These are phyloP conservation scores for Alternaria sp. DNA, from an alignment of 2,329 filamentous ascomycete genomes.

Conservation along the genomic window DNA sequence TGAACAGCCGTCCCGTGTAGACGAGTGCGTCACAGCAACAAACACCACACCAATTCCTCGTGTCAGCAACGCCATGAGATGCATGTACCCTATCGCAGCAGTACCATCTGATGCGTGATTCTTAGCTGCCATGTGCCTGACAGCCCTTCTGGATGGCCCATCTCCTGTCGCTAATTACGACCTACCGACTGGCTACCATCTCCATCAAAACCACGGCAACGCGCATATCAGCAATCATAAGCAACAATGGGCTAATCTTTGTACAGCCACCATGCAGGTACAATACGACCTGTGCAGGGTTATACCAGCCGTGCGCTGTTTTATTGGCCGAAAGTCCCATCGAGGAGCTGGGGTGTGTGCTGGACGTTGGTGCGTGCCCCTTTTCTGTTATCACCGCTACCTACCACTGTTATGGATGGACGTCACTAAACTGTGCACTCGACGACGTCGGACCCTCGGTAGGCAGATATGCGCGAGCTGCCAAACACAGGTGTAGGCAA, in stretches of 20 bases:
- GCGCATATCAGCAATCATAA: conserved; percentile 21
- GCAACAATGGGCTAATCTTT: conserved; percentile 26
- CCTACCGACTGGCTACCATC: conserved; percentile 4
- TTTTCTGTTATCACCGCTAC: conserved; percentile 10
- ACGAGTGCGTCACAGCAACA: conserved; percentile 23
- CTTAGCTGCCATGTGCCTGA: conserved; percentile 4
- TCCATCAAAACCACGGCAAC: conserved; percentile 16
- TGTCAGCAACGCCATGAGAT: conserved; percentile 6
- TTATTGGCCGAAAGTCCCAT: conserved; percentile 31
- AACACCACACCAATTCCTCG: conserved; percentile 14
- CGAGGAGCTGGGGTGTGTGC: conserved; percentile 22
- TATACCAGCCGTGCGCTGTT: conserved; percentile 17
- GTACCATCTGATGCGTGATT: neutral
- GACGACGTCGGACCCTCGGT: conserved; percentile 2
- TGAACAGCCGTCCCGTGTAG: conserved; percentile 14
- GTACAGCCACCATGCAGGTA: conserved; percentile 37
- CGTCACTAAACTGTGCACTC: conserved; percentile 19
- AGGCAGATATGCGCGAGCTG: conserved; percentile 1
- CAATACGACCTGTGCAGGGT: conserved; percentile 25
- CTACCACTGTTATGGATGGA: conserved; percentile 16
- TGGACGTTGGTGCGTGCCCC: conserved; percentile 24
- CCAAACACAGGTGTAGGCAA: neutral
- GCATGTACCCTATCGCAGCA: conserved; percentile 3
- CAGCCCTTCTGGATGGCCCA: neutral
- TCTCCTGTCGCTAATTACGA: conserved; percentile 8